Conservation (phyloP, 2,329 filamentous ascomycete genomes). For the Fusarium sp. region DNA sequence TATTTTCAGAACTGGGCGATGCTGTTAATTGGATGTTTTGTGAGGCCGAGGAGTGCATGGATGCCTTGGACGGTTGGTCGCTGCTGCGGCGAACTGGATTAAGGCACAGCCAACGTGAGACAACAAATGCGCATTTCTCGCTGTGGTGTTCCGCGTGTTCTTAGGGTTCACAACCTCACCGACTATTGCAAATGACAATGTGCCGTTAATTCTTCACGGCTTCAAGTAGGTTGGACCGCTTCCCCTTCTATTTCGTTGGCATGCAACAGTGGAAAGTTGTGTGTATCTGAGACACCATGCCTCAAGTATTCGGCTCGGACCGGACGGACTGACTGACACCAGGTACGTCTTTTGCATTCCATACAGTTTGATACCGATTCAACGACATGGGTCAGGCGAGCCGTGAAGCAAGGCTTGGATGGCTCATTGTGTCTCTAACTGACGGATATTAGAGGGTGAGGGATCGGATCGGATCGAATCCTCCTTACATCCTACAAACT, state of each 20-base stretch:
- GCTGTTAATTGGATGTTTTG: slow-evolving; percentile 19
- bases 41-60: neutral
- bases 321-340: neutral
- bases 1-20: slow-evolving; percentile 3
- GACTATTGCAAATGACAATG: neutral
- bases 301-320: neutral
- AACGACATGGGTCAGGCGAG: neutral
- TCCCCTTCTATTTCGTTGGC: neutral
- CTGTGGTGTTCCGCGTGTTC: neutral
- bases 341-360: neutral
- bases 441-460: neutral
- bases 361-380: neutral
- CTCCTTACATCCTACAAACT: neutral
- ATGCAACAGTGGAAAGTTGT: neutral
- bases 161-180: neutral
- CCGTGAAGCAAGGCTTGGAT: neutral
- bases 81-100: slow-evolving; percentile 23
- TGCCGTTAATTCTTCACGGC: neutral
- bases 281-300: neutral
- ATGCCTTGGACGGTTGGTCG: neutral
- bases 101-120: slow-evolving; percentile 22
- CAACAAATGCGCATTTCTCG: neutral
- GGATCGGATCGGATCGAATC: neutral
- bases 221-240: neutral
- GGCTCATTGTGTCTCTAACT: neutral